These are phyloP conservation scores for Leptoxyphium fumago DNA, from an alignment of 2,329 filamentous ascomycete species.

Conservation along the genomic window DNA sequence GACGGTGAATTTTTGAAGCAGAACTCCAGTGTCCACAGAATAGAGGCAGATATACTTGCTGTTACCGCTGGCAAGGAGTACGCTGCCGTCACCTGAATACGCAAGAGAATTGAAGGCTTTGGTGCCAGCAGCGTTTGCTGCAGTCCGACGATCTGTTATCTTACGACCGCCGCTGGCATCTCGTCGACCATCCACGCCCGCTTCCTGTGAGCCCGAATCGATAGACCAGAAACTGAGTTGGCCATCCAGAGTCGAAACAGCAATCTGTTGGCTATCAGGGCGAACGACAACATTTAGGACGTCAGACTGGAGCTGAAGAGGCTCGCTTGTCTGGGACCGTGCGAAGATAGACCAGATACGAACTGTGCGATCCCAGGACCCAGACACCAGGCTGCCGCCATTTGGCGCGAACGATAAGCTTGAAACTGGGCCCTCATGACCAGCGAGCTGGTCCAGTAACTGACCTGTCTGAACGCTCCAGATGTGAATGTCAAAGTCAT, in stretches of 20 bases:
- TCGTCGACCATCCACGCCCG: constrained; percentile 74
- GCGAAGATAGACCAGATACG: constrained; percentile 93
- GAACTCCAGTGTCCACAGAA: constrained; percentile 78
- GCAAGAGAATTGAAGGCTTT: constrained; percentile 80
- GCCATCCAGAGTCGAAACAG: constrained; percentile 83
- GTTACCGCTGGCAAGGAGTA: constrained; percentile 79
- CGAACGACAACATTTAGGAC: constrained; percentile 75
- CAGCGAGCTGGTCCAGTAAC: constrained; percentile 74
- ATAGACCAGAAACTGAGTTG: constrained; percentile 93
- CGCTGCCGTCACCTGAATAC: constrained; percentile 86
- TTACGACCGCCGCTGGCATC: constrained; percentile 90
- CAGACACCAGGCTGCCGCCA: constrained; percentile 69
- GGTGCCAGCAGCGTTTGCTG: constrained; percentile 77
- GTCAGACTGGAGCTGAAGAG: constrained; percentile 81
- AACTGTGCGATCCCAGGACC: constrained; percentile 93
- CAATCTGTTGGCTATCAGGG: constrained; percentile 81
- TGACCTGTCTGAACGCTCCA: constrained; percentile 98
- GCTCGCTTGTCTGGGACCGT: constrained; percentile 87
- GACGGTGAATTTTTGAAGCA: constrained; percentile 91
- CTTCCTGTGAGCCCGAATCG: constrained; percentile 70
- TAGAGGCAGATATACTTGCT: constrained; percentile 99
- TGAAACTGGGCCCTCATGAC: constrained; percentile 88
- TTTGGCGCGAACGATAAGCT: constrained; percentile 79
- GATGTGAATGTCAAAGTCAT: constrained; percentile 94
- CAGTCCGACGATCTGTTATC: constrained; percentile 72